phyloP scores from a whole-genome alignment of 352 stramenopile species.

The Albugo laibachii region DNA sequence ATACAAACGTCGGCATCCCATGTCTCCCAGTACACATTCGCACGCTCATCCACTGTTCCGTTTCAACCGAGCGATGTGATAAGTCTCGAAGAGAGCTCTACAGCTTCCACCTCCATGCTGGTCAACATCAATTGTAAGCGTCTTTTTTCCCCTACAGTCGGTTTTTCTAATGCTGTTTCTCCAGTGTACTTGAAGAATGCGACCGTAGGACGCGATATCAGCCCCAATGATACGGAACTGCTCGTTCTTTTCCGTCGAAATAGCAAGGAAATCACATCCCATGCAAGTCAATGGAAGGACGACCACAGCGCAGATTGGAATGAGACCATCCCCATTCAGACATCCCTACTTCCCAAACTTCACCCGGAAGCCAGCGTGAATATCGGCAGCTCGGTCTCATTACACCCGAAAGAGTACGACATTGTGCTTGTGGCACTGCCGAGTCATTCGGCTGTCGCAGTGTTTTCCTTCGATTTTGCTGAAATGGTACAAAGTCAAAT shows the following conservation, averaged over 20 bases:
- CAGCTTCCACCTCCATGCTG: too few species aligned
- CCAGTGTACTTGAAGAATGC: slow-evolving; percentile 40
- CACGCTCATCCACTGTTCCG: too few species aligned
- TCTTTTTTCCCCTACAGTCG: too few species aligned
- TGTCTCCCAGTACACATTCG: too few species aligned
- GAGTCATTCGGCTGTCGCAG: slow-evolving; percentile 53
- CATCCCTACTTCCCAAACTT: slow-evolving; percentile 41
- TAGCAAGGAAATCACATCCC: slow-evolving; percentile 54
- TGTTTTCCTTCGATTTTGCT: slow-evolving; percentile 58
- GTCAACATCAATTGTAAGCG: too few species aligned
- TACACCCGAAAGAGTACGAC: slow-evolving; percentile 66
- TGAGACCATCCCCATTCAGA: slow-evolving; percentile 59
- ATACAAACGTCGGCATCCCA: too few species aligned
- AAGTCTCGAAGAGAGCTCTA: too few species aligned
- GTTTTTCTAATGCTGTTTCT: neutral
- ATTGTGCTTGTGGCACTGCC: slow-evolving; percentile 63
- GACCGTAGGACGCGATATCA: slow-evolving; percentile 57
- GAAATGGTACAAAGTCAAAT: slow-evolving; percentile 34
- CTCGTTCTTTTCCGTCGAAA: slow-evolving; percentile 71
- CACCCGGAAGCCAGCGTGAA: slow-evolving; percentile 2
- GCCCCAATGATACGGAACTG: slow-evolving; percentile 40
- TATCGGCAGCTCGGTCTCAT: slow-evolving; percentile 13
- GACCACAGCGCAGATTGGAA: slow-evolving; percentile 62
- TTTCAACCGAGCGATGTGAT: too few species aligned
- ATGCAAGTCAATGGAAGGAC: slow-evolving; percentile 35